Base-by-base conservation (phyloP, 129 eudicot species). In the Flaveria trinervia region DNA sequence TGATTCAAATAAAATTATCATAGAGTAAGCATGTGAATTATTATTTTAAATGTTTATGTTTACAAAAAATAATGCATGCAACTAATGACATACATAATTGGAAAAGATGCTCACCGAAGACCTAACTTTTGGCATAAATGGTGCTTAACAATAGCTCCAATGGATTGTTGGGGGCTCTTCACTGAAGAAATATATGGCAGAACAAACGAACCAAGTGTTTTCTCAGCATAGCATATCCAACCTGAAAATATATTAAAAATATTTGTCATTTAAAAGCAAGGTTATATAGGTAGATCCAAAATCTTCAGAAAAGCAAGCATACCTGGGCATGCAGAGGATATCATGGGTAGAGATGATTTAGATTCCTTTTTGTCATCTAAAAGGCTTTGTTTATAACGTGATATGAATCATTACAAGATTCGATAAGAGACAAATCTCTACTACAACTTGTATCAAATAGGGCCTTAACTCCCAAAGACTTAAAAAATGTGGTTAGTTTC, bases 171-270 rank as follows among this genome's bases (percentile, higher is more conserved):
- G 65, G 99, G 99, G 80, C 99, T 95, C 86, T 95, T 95, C 20
- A 95, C 99, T 33, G 94, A 87, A 57, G 99, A 95, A 65, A 95
- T 88, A 82, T 95, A 79, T 39, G 99, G 99, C 77, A 95, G 86
- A 65, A 95, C 85, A 66, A 86, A 92, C 17, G 97, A 87, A 45
- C 99, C 99, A 71, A 95, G 93, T 56, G 97, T 89, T 86, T 95
- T 95, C 77, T 95, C 99, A 36, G 99, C 99, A 82, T 95, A 95
- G 77, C 99, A 95, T 79, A 91, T 92, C 99, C 99, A 95, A 81
- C 99, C 97, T 95, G 83, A 67, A 82, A 55, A 71, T 45, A 4
- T 17, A 1, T 30, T 17, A 23, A 43, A 13, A 64, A 20, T 1
- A 15, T 28, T 28, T 30, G 33, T 28, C 45, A 30, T 14, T 64